Evolutionary conservation across 495 filamentous ascomycete genomes (phyloP).

Genomic region (Oleoguttula mirabilis): DNA sequence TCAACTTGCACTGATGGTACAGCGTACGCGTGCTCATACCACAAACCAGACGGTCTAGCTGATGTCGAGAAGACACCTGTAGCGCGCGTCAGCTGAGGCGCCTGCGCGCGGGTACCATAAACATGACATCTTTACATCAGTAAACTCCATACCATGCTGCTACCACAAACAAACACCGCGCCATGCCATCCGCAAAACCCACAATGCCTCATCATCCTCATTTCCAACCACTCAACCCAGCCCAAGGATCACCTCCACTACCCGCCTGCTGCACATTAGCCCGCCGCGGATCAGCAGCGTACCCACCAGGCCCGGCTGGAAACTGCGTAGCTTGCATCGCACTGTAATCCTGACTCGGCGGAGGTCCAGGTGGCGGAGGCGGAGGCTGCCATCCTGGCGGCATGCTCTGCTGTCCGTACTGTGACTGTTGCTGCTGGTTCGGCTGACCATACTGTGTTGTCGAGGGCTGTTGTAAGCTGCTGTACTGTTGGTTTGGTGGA

Average conservation of each 20-base stretch:
- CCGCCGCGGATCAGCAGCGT: conserved; percentile 37
- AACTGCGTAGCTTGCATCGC: conserved; percentile 37
- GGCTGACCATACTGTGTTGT: conserved; percentile 20
- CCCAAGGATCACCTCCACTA: conserved; percentile 56
- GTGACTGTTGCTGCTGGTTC: conserved; percentile 17
- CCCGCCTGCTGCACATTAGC: conserved; percentile 37
- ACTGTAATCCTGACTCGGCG: conserved; percentile 53
- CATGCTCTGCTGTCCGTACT: conserved; percentile 28
- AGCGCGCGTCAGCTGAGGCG: too few species aligned
- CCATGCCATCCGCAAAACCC: too few species aligned
- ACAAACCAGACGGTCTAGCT: too few species aligned
- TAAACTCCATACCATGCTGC: too few species aligned
- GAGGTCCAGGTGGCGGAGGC: conserved; percentile 58
- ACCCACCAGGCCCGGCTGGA: conserved; percentile 48
- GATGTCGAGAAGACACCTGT: too few species aligned
- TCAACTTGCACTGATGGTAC: too few species aligned
- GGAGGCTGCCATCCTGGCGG: conserved; percentile 82
- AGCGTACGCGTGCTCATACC: too few species aligned
- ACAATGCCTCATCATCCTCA: too few species aligned
- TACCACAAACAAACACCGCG: too few species aligned
- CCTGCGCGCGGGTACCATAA: too few species aligned
- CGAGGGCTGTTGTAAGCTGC: conserved; percentile 5
- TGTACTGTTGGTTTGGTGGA: conserved; percentile 18
- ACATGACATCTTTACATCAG: too few species aligned
- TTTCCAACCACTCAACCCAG: conserved; percentile 78